Evolutionary conservation across 768 basidiomycete species (phyloP), one percentile per base, ranked within the genome.

Genomic region (Mycena venus): DNA sequence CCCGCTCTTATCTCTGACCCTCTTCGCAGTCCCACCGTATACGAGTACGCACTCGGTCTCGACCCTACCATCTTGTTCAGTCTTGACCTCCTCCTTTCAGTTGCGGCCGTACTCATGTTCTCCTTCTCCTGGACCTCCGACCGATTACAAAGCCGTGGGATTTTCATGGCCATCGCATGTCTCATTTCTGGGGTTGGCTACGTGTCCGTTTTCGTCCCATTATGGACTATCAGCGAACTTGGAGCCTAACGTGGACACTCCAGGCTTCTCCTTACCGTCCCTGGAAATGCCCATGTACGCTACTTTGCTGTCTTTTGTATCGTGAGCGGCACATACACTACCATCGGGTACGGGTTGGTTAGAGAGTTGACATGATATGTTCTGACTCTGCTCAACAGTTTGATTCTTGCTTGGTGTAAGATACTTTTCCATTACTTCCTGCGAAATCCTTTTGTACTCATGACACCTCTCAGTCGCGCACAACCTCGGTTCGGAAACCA

Each of bases 261-360:
- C 72, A 92, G 90, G 36, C 80, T 95, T 31, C 85, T 95, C 25
- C 81, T 94, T 17, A 83, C 87, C 3, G 90, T 91, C 0, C 85
- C 82, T 1, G 71, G 82, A 27, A 92, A 93, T 79, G 83, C 85
- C 17, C 91, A 90, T 40, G 93, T 87, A n/a, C 87, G 90, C 27
- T 96, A 95, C 78, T 95, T 95, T 77, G 92, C 93, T 14, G 91
- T 90, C 14, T 94, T 95, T 82, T 93, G 92, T 75, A 91, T 95
- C 75, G 92, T 92, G 0, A 89, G 91, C 65, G 94, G 94, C 44
- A 95, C 93, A 1, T 95, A 95, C 76, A 92, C 93, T 0, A 89
- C 90, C 1, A 94, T 95, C 75, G 94, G 93, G 72, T 71, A 31
- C 15, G 56, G 17, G 12, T n/a, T 7, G 9, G 21, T 15, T 19